phyloP scores from a whole-genome alignment of 257 asterid species.

The Sherardia arvensis region DNA sequence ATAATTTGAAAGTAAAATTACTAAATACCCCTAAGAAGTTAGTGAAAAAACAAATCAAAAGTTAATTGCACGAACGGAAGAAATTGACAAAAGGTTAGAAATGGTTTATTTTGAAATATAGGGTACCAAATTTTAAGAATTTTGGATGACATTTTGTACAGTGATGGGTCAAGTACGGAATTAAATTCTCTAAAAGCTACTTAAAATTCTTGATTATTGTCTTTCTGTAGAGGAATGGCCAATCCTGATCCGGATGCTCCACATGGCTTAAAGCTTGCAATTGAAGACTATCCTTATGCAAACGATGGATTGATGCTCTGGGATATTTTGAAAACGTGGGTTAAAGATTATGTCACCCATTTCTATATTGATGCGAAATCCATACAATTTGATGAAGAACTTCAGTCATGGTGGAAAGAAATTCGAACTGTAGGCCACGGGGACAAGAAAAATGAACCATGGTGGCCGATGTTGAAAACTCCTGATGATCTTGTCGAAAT shows the following conservation, averaged over 20 bases:
- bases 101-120: too few species aligned
- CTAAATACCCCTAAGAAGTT: too few species aligned
- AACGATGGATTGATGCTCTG: conserved; percentile 66
- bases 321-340: conserved; percentile 67
- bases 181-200: not conserved
- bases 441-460: conserved; percentile 62
- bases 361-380: conserved; percentile 33
- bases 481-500: conserved; percentile 37
- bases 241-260: conserved; percentile 60
- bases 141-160: too few species aligned
- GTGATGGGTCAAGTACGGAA: too few species aligned
- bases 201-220: not conserved
- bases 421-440: conserved; percentile 54
- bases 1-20: too few species aligned
- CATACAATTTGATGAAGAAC: conserved; percentile 46
- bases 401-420: conserved; percentile 78
- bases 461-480: conserved; percentile 69
- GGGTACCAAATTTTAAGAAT: too few species aligned
- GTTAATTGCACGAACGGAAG: too few species aligned
- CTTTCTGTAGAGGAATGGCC: conserved; percentile 59
- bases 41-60: too few species aligned
- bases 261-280: conserved; percentile 55
- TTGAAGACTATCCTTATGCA: conserved; percentile 77
- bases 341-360: conserved; percentile 44
- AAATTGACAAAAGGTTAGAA: too few species aligned